A percentile compares a stretch with the other conserved stretches of the same genome.
Evolutionary conservation across 2,329 filamentous ascomycete species (phyloP).

Genomic region (Xylaria multiplex): DNA sequence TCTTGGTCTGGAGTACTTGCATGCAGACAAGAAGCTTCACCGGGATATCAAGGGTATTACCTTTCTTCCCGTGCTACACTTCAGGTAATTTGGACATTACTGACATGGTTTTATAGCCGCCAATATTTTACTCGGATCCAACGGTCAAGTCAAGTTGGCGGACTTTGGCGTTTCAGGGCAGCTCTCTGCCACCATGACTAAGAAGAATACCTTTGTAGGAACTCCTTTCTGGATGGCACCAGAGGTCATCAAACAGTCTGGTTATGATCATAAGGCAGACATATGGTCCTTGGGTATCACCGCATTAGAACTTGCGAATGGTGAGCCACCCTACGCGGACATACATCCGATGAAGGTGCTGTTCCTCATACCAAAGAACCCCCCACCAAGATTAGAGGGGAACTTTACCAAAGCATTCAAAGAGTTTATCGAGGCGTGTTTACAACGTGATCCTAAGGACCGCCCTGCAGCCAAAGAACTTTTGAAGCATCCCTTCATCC

Average conservation of each 20-base stretch:
- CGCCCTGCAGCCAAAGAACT: slow-evolving; percentile 87
- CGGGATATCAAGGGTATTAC: slow-evolving; percentile 88
- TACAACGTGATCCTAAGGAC: slow-evolving; percentile 89
- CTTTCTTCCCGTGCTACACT: slow-evolving; percentile 3
- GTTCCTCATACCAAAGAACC: slow-evolving; percentile 95
- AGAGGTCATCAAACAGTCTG: slow-evolving; percentile 97
- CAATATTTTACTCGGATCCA: slow-evolving; percentile 88
- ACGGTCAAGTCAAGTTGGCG: slow-evolving; percentile 94
- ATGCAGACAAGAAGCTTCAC: slow-evolving; percentile 95
- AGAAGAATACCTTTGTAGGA: slow-evolving; percentile 98
- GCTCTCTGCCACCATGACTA: slow-evolving; percentile 97
- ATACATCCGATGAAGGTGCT: slow-evolving; percentile 99
- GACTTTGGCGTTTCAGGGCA: slow-evolving; percentile 98
- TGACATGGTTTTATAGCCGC: slow-evolving; percentile 69
- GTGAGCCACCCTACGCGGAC: slow-evolving; percentile 93
- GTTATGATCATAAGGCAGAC: slow-evolving; percentile 97
- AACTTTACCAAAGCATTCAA: slow-evolving; percentile 86
- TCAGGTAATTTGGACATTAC: slow-evolving; percentile 17
- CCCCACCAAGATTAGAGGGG: slow-evolving; percentile 81
- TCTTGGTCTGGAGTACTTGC: slow-evolving; percentile 89
- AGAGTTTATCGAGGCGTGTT: slow-evolving; percentile 83
- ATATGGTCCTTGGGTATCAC: slow-evolving; percentile 98
- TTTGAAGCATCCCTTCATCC: slow-evolving; percentile 88
- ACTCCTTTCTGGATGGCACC: slow-evolving; percentile 99
- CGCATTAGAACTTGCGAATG: slow-evolving; percentile 88